Base-by-base conservation (phyloP, 441 rosid species). In the Flueggea neowawraea region DNA sequence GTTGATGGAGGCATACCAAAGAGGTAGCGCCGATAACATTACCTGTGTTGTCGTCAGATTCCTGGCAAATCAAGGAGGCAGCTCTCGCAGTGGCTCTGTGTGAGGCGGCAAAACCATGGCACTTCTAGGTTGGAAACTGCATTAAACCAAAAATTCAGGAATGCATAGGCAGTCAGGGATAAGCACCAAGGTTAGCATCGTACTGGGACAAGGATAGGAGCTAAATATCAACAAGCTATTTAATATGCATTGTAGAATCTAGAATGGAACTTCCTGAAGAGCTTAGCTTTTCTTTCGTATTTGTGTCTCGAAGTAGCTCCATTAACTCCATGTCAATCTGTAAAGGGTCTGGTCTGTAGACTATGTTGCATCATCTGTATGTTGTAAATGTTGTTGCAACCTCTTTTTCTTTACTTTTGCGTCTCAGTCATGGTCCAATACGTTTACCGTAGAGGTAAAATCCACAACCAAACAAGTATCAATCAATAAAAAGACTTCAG, bases 21-120 rank as follows among this genome's bases (percentile, higher is more conserved):
- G 95, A 73, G 98, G 97, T 61, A 95, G 99, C 54, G 95, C 97
- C 5, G 99, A 95, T 72, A 95, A 95, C 70, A 95, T 95, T 61
- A 91, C 99, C 28, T 92, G 98, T 57, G 87, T 95, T 10, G 97
- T 95, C 0, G 98, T 95, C 61, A 96, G 91, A 22, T 95, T 95
- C 81, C 63, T 80, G 70, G 74, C 77, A 51, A 82, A 83, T 63
- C 88, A 73, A 69, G 82, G 69, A 8, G 72, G 73, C 49, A 69
- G 80, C 17, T 75, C 88, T 66, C 63, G 52, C 22, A 14, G 63
- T 52, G n/a, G 64, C 60, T 58, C 83, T 12, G 63, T 67, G 17
- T 71, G 59, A 73, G 58, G 60, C 17, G 44, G 52, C 43, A 1
- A 15, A 44, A 4, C 32, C 36, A 9, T 43, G 16, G 28, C 41